Evolutionary conservation across 139 green algal species (phyloP), one percentile per base, ranked within the genome.

Genomic region (Chlorella sorokiniana): DNA sequence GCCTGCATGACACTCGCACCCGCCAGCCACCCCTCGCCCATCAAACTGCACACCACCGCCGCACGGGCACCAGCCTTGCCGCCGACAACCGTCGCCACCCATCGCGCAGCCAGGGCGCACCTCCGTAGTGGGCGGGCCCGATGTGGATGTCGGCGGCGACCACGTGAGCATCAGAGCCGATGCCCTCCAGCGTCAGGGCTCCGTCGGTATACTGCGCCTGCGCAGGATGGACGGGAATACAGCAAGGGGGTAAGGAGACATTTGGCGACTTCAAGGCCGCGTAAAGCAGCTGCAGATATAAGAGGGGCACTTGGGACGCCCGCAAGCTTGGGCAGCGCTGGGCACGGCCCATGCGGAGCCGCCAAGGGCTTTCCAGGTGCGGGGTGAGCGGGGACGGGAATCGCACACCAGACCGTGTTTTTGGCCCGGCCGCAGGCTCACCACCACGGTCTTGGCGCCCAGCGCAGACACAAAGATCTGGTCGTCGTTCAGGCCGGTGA

Each of bases 191-290:
- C 4, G 48, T 78, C 11, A 78, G 71, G 48, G 44, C 44, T 31
- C 71, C 71, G 11, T 64, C 71, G 0, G 33, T 44, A 48, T 78
- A 78, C 71, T 67, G 52, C 6, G 71, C 71, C 71, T 78, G 71
- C 31, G 45, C 16, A 41, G 3, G 23, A 22, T 2, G 18, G 18
- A n/a, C 29, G 16, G 63, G 8, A 1, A 35, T 14, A 33, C 56
- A 64, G 9, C 65, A 72, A 16, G 31, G 1, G 22, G 22, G 31
- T 8, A 20, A 10, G 62, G 31, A 27, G 62, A 1, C 62, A 44
- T 59, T 59, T 16, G 14, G 48, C n/a, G n/a, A n/a, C n/a, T n/a
- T n/a, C n/a, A n/a, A n/a, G n/a, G n/a, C n/a, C n/a, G n/a, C n/a
- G n/a, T n/a, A n/a, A n/a, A n/a, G n/a, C n/a, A n/a, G n/a, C n/a